Evolutionary conservation across 2,329 filamentous ascomycete species (phyloP).

Genomic region (Atkinsonella hypoxylon): DNA sequence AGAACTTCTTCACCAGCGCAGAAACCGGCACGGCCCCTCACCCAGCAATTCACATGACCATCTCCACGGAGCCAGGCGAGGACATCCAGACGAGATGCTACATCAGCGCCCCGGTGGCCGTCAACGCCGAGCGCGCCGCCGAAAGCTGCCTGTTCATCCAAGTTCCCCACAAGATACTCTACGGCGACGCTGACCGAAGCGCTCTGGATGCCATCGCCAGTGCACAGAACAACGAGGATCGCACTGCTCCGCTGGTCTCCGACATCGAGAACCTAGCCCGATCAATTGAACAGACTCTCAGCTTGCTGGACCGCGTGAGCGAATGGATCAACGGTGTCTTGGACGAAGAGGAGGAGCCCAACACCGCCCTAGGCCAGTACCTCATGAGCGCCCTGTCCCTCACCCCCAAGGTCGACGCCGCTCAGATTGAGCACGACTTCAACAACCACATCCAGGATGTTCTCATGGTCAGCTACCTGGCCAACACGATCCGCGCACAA

Average conservation of each 20-base stretch:
- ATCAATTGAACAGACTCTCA: constrained; percentile 75
- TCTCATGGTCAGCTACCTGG: constrained; percentile 92
- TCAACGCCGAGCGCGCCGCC: constrained; percentile 85
- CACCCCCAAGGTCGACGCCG: constrained; percentile 84
- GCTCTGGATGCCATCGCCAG: constrained; percentile 71
- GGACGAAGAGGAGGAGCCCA: constrained; percentile 84
- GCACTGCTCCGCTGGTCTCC: constrained; percentile 61
- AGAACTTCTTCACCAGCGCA: constrained; percentile 97
- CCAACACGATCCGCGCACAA: constrained; percentile 97
- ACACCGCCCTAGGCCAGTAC: constrained; percentile 86
- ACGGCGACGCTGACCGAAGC: constrained; percentile 58
- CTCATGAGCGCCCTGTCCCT: constrained; percentile 87
- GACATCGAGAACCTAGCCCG: constrained; percentile 85
- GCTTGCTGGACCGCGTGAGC: constrained; percentile 80
- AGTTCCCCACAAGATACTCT: constrained; percentile 87
- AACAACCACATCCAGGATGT: constrained; percentile 99
- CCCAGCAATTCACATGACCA: constrained; percentile 93
- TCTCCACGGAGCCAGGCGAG: constrained; percentile 78
- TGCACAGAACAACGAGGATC: constrained; percentile 67
- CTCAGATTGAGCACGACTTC: constrained; percentile 93
- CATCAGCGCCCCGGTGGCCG: constrained; percentile 88
- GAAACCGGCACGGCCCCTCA: constrained; percentile 96
- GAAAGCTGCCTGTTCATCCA: constrained; percentile 97
- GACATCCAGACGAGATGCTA: constrained; percentile 87
- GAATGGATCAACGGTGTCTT: constrained; percentile 89